phyloP scores from a whole-genome alignment of 306 rosid genomes.

The Glycine latifolia region DNA sequence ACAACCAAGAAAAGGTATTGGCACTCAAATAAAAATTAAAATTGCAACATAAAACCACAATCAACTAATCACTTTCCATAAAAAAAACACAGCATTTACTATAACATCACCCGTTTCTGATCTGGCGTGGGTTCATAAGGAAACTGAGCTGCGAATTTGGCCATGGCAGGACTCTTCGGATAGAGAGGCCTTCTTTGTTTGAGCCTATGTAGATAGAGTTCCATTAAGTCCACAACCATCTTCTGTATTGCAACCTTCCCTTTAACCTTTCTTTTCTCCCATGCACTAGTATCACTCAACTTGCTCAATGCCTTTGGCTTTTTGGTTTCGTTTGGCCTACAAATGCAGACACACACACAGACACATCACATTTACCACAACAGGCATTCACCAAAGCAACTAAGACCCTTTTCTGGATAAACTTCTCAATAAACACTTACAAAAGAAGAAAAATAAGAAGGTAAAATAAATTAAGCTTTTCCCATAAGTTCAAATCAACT shows the following conservation, averaged over 20 bases:
- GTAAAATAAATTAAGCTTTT: neutral
- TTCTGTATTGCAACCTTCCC: slow-evolving; percentile 96
- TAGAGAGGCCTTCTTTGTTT: slow-evolving; percentile 87
- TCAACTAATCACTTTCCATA: neutral
- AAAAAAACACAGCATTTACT: slow-evolving; percentile 14
- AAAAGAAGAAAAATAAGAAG: neutral
- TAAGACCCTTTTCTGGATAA: neutral
- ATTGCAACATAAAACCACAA: slow-evolving; percentile 24
- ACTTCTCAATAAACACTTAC: neutral
- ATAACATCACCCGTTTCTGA: slow-evolving; percentile 71
- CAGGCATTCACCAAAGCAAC: slow-evolving; percentile 35
- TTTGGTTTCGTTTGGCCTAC: slow-evolving; percentile 86
- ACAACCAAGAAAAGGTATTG: slow-evolving; percentile 12
- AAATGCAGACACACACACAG: slow-evolving; percentile 24
- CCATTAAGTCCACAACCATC: slow-evolving; percentile 99
- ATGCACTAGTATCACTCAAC: slow-evolving; percentile 71
- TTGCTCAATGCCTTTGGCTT: slow-evolving; percentile 86
- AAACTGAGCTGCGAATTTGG: slow-evolving; percentile 72
- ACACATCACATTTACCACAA: slow-evolving; percentile 33
- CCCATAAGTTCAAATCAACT: neutral
- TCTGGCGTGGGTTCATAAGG: slow-evolving; percentile 84
- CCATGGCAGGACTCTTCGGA: slow-evolving; percentile 60
- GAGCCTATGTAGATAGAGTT: slow-evolving; percentile 85
- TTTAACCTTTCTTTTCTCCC: slow-evolving; percentile 86
- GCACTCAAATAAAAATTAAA: slow-evolving; percentile 17